Base-by-base conservation (phyloP, 306 rosid species). In the Quercus wislizeni region DNA sequence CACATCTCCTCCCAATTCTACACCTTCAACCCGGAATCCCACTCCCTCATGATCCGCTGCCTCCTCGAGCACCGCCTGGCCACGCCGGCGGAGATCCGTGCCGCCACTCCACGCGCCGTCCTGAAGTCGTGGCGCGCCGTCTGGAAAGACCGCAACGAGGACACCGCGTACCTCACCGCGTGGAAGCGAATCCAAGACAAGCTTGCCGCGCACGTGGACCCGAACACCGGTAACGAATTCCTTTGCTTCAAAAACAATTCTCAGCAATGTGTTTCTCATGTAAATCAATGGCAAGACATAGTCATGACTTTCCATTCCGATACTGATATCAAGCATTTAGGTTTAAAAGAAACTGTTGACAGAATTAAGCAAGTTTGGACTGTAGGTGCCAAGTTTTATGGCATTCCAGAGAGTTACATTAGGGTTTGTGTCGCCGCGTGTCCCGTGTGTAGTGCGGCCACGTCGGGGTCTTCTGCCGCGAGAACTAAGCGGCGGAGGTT, bases 171-270 rank as follows among this genome's bases (percentile, higher is more conserved):
- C 79, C 83, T 91, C 76, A 96, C 99, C 2, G 99, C 97, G 0
- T 96, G 99, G 99, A 96, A 96, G 81, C 88, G 99, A 73, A 96
- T 96, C 80, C 98, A 96, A 81, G 99, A 96, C 84, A 96, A 96
- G 85, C 96, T 96, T 71, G 55, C 92, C 0, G 89, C 90, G 1
- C 91, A 85, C 51, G 87, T 85, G 3, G 92, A 91, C 79, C 78
- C 78, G 1, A 74, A 76, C 6, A 69, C 80, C 61, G 97, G 98
- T 74, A 86, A 91, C 62, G 89, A 90, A 62, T 91, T 89, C 38
- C 96, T 96, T 30, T 96, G 96, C 57, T 96, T 96, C 93, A 96
- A 96, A 85, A 96, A 90, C 90, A 96, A 96, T 82, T 78, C 94
- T 3, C 90, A 88, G 85, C 99, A 93, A 57, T 96, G 90, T 78